phyloP scores from a whole-genome alignment of 2,329 filamentous ascomycete species.

The Juglanconis juglandina region DNA sequence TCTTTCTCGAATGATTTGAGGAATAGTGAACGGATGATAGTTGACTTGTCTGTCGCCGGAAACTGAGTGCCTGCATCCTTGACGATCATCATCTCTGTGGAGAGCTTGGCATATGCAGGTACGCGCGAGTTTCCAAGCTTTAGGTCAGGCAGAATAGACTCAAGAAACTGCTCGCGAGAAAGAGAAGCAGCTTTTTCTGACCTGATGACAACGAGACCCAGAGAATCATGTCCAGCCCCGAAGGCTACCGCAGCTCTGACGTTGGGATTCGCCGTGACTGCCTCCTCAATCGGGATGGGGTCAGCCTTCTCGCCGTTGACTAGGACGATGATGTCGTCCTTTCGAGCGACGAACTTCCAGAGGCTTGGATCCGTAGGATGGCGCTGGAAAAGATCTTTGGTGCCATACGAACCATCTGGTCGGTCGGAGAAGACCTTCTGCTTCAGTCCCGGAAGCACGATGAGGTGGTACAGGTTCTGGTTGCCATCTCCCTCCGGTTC shows the following conservation, averaged over 20 bases:
- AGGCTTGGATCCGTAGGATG: constrained; percentile 34
- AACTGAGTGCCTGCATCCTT: constrained; percentile 1
- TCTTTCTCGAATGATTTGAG: not conserved
- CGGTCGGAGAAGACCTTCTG: not conserved
- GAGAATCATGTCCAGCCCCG: not conserved
- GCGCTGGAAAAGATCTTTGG: constrained; percentile 13
- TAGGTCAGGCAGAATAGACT: not conserved
- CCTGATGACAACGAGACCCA: constrained; percentile 2
- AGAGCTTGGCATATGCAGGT: constrained; percentile 1
- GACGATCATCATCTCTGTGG: constrained; percentile 3
- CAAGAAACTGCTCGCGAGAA: not conserved
- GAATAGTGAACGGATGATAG: constrained; percentile 1
- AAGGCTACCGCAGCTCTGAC: constrained; percentile 1
- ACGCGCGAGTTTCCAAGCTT: constrained; percentile 4
- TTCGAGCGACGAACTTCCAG: constrained; percentile 36
- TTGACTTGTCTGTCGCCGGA: not conserved
- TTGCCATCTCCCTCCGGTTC: constrained; percentile 1
- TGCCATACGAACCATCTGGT: constrained; percentile 3
- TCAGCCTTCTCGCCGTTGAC: constrained; percentile 35
- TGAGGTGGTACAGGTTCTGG: not conserved
- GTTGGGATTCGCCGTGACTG: not conserved
- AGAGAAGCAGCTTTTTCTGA: not conserved
- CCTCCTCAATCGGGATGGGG: not conserved
- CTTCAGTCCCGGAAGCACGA: not conserved
- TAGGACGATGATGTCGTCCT: constrained; percentile 36